phyloP scores from a whole-genome alignment of 2,329 filamentous ascomycete genomes.

The Fusarium sp. region DNA sequence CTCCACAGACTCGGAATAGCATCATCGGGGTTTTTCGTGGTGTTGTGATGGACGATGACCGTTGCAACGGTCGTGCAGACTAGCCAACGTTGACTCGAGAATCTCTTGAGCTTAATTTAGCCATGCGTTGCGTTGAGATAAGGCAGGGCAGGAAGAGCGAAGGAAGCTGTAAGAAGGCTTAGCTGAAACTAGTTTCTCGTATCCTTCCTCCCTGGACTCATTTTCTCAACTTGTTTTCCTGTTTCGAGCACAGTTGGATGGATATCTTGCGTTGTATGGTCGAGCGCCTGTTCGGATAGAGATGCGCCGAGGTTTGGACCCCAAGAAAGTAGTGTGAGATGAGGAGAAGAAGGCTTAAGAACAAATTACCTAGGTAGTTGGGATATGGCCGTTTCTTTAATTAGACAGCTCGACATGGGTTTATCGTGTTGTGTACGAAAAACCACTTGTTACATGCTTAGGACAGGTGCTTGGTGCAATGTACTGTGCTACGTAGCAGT shows the following conservation, averaged over 20 bases:
- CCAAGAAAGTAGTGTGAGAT: background rate
- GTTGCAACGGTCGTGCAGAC: background rate
- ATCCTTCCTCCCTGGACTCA: background rate
- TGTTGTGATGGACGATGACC: background rate
- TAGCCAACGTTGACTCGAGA: background rate
- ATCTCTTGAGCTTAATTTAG: conserved; percentile 4
- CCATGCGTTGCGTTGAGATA: background rate
- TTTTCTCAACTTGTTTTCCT: background rate
- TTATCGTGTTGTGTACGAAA: conserved; percentile 30
- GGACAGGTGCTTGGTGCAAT: background rate
- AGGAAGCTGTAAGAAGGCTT: background rate
- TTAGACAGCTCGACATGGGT: conserved; percentile 10
- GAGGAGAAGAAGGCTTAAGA: background rate
- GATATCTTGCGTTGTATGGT: background rate
- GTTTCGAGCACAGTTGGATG: background rate
- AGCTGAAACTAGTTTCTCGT: conserved; percentile 8
- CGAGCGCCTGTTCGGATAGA: background rate
- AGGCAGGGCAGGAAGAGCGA: background rate
- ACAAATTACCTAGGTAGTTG: background rate
- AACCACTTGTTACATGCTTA: background rate
- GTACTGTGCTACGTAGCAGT: background rate
- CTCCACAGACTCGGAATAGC: background rate
- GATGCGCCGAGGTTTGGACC: background rate
- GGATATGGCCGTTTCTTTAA: conserved; percentile 11
- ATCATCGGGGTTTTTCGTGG: background rate